Conservation (phyloP, 1,139 yeast genomes). For the Saccharomyces hybrid region DNA sequence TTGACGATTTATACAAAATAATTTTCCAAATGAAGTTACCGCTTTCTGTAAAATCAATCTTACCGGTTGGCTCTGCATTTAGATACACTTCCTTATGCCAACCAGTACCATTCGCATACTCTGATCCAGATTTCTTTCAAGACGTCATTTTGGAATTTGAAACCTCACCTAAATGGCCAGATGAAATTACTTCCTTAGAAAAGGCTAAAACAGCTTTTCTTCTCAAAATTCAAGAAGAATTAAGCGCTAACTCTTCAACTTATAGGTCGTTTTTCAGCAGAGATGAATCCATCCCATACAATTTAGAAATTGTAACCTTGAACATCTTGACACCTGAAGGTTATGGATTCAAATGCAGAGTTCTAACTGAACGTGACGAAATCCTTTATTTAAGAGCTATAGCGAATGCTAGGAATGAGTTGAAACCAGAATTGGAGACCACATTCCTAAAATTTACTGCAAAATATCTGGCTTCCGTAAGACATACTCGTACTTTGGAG, state of each 20-base stretch:
- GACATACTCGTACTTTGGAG: constrained; percentile 73
- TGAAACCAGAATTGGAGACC: constrained; percentile 52
- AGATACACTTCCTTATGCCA: constrained; percentile 66
- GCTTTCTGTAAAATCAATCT: constrained; percentile 57
- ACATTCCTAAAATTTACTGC: constrained; percentile 60
- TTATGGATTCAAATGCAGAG: constrained; percentile 66
- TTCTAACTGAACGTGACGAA: constrained; percentile 78
- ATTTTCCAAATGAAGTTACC: constrained; percentile 50
- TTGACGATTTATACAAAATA: constrained; percentile 54
- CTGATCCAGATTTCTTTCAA: constrained; percentile 74
- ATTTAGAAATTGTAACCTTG: constrained; percentile 49
- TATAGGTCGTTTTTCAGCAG: constrained; percentile 53
- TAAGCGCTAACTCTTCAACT: constrained; percentile 41
- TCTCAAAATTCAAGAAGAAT: constrained; percentile 56
- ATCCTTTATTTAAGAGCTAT: constrained; percentile 62
- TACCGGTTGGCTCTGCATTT: constrained; percentile 64
- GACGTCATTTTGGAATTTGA: constrained; percentile 82
- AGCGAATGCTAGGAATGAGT: constrained; percentile 49
- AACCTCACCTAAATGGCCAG: constrained; percentile 91
- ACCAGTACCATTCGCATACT: constrained; percentile 76
- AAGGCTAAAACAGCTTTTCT: constrained; percentile 86
- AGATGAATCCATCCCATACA: constrained; percentile 62
- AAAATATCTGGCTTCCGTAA: constrained; percentile 58
- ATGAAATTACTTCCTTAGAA: constrained; percentile 75
- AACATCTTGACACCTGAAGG: constrained; percentile 80